Evolutionary conservation across 176 grass and related monocot species (phyloP).

Genomic region (Metroxylon sagu): DNA sequence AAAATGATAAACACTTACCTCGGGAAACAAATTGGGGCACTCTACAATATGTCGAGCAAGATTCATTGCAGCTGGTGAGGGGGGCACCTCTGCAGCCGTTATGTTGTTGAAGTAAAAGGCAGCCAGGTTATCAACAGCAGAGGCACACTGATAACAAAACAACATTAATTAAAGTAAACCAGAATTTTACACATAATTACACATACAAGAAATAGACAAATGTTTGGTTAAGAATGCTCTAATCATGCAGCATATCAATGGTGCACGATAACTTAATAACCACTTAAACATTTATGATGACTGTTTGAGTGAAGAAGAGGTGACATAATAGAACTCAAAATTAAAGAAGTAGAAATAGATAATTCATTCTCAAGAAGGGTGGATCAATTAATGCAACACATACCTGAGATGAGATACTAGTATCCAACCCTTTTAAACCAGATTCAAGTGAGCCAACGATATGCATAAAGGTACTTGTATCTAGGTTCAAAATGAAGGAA

Average conservation of each 20-base stretch:
- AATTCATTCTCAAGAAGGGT: too few species aligned
- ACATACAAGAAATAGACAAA: too few species aligned
- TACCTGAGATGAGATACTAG: constrained; percentile 97
- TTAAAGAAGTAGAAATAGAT: too few species aligned
- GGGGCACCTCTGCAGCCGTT: constrained; percentile 56
- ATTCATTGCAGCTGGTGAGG: constrained; percentile 82
- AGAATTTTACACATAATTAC: too few species aligned
- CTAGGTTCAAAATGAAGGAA: constrained; percentile 79
- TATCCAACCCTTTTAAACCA: constrained; percentile 95
- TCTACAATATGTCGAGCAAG: constrained; percentile 79
- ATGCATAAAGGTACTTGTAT: constrained; percentile 86
- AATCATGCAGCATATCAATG: too few species aligned
- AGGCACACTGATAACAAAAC: constrained; percentile 60
- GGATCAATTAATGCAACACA: not conserved
- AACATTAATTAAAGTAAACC: too few species aligned
- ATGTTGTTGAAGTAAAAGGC: constrained; percentile 96
- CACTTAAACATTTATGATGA: too few species aligned
- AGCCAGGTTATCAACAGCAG: constrained; percentile 88
- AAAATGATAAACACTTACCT: constrained; percentile 22
- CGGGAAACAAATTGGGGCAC: constrained; percentile 82
- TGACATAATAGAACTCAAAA: too few species aligned
- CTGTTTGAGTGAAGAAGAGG: too few species aligned
- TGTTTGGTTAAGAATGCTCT: too few species aligned
- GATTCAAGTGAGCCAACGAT: constrained; percentile 85
- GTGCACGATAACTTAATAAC: too few species aligned